phyloP scores from a whole-genome alignment of 148 eudicot genomes.

The Cornus florida region DNA sequence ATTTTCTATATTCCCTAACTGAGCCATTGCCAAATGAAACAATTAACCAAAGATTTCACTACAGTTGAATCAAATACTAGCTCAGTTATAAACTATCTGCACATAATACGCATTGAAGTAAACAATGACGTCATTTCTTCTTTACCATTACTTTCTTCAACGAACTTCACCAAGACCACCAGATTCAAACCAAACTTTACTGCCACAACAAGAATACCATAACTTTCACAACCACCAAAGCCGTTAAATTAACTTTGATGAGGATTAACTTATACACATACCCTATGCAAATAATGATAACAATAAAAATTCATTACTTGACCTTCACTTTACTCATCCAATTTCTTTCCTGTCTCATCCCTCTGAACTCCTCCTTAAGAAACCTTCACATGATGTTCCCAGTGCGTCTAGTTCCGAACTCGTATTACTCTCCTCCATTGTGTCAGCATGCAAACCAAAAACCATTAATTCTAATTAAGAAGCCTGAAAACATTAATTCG shows the following conservation, averaged over 20 bases:
- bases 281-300: neutral
- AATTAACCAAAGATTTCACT: slow-evolving; percentile 5
- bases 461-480: too few relatives aligned
- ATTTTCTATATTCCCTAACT: slow-evolving; percentile 21
- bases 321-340: neutral
- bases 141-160: slow-evolving; percentile 34
- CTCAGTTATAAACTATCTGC: slow-evolving; percentile 9
- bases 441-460: too few relatives aligned
- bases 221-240: slow-evolving; percentile 47
- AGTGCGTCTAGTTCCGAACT: too few relatives aligned
- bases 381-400: too few relatives aligned
- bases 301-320: neutral
- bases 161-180: slow-evolving; percentile 52
- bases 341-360: too few relatives aligned
- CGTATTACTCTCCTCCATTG: too few relatives aligned
- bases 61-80: neutral
- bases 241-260: slow-evolving; percentile 1
- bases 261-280: neutral
- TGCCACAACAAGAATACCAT: slow-evolving; percentile 35
- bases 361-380: too few relatives aligned
- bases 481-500: too few relatives aligned
- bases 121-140: slow-evolving; percentile 3
- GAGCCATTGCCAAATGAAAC: slow-evolving; percentile 21
- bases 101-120: neutral
- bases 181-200: slow-evolving; percentile 61